A percentile compares a stretch with the other conserved stretches of the same genome.
Evolutionary conservation across 2,329 filamentous ascomycete species (phyloP).

Genomic region (Colletotrichum sublineola): DNA sequence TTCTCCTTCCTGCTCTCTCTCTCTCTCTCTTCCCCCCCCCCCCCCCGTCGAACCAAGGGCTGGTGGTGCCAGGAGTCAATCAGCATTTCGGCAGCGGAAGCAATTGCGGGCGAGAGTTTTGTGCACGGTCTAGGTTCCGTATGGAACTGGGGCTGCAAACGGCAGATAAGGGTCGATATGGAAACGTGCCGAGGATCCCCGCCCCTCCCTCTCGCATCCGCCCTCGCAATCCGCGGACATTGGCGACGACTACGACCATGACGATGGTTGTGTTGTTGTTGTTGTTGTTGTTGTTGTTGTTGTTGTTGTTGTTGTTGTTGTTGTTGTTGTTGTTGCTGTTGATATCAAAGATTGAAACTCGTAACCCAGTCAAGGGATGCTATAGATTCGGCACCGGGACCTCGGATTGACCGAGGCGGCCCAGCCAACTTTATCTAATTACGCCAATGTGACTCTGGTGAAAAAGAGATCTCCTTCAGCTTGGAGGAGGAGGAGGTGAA

Average conservation of each 20-base stretch:
- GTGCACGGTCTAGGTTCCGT: constrained; percentile 34
- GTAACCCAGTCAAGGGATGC: not conserved
- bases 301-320: not conserved
- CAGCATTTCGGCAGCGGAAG: not conserved
- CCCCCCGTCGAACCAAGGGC: not conserved
- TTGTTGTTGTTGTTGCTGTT: not conserved
- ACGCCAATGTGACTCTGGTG: constrained; percentile 2
- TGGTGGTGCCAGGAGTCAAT: constrained; percentile 8
- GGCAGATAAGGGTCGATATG: constrained; percentile 8
- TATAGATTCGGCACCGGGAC: constrained; percentile 24
- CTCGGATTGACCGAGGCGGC: constrained; percentile 33
- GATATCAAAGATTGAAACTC: not conserved
- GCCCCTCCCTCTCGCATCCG: constrained; percentile 32
- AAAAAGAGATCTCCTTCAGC: not conserved
- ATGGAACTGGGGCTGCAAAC: constrained; percentile 21
- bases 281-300: not conserved
- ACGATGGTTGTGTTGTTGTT: not conserved
- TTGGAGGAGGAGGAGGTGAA: constrained; percentile 7
- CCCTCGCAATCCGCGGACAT: not conserved
- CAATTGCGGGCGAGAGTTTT: constrained; percentile 27
- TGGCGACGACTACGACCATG: not conserved
- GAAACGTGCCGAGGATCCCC: constrained; percentile 33
- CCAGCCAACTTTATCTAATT: not conserved
- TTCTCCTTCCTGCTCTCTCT: not conserved
- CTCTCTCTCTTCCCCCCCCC: too few relatives aligned